Percentiles rank a stretch among this genome's conserved stretches.
phyloP scores from a whole-genome alignment of 768 basidiomycete genomes.

The Russula sp. region DNA sequence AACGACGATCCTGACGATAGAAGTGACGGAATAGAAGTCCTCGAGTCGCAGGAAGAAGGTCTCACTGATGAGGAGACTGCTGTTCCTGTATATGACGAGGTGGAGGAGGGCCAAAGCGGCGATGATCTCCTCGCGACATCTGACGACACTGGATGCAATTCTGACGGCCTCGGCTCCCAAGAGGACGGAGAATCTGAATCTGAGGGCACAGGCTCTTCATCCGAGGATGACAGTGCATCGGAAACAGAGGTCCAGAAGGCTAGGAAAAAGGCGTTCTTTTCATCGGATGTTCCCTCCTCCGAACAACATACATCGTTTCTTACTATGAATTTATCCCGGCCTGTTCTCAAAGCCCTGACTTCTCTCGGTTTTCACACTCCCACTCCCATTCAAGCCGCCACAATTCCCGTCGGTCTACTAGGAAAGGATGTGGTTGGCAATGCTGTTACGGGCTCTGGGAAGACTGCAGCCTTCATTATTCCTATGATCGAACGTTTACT shows the following conservation, averaged over 20 bases:
- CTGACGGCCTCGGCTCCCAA: conserved; percentile 24
- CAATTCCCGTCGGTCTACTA: conserved; percentile 87
- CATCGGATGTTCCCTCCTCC: conserved; percentile 40
- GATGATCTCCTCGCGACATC: conserved; percentile 16
- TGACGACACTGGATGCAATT: conserved; percentile 19
- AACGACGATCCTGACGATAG: neutral
- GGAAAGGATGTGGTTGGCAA: conserved; percentile 96
- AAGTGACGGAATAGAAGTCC: neutral
- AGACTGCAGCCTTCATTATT: conserved; percentile 95
- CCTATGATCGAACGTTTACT: conserved; percentile 89
- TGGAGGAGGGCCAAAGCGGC: conserved; percentile 31
- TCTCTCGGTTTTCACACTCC: conserved; percentile 73
- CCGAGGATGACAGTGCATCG: conserved; percentile 53
- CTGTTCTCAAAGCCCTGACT: conserved; percentile 85
- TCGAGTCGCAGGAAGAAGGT: conserved; percentile 24
- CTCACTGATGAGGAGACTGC: conserved; percentile 24
- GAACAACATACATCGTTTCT: conserved; percentile 73
- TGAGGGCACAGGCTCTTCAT: conserved; percentile 44
- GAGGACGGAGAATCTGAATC: conserved; percentile 23
- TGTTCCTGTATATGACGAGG: conserved; percentile 33
- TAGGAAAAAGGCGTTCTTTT: conserved; percentile 86
- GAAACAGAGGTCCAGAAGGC: conserved; percentile 53
- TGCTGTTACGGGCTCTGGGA: conserved; percentile 96
- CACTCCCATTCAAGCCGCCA: conserved; percentile 92
- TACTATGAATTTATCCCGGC: conserved; percentile 92